phyloP scores from a whole-genome alignment of 352 stramenopile genomes.

The Pythium pyrilobum region DNA sequence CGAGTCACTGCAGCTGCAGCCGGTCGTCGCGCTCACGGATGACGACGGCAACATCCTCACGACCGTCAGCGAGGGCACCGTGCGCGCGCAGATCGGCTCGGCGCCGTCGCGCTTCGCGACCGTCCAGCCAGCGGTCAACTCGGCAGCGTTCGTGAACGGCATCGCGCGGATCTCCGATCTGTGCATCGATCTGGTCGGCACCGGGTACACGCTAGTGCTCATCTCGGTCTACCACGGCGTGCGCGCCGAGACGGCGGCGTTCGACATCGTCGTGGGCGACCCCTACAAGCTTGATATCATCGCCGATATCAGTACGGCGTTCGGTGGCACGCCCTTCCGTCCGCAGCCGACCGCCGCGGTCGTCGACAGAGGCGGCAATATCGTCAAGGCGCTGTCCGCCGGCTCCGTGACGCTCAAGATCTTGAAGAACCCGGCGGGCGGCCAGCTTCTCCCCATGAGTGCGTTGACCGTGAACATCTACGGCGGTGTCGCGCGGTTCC shows the following conservation, averaged over 20 bases:
- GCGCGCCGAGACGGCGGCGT: constrained; percentile 58
- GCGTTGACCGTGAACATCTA: constrained; percentile 52
- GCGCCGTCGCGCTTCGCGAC: constrained; percentile 49
- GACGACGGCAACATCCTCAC: constrained; percentile 75
- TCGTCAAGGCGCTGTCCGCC: constrained; percentile 35
- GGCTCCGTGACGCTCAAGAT: constrained; percentile 64
- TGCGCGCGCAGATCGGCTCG: constrained; percentile 47
- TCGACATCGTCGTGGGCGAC: constrained; percentile 65
- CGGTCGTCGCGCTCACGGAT: constrained; percentile 67
- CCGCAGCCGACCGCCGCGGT: constrained; percentile 72
- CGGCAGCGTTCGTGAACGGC: constrained; percentile 70
- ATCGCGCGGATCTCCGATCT: constrained; percentile 67
- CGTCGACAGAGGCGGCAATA: constrained; percentile 76
- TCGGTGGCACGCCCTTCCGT: constrained; percentile 65
- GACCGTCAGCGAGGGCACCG: constrained; percentile 41
- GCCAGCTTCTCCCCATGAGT: constrained; percentile 39
- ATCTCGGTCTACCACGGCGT: constrained; percentile 61
- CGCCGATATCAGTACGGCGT: constrained; percentile 74
- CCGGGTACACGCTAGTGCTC: constrained; percentile 67
- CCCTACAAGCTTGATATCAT: constrained; percentile 56
- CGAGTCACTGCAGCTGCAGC: constrained; percentile 52
- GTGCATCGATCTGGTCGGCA: constrained; percentile 57
- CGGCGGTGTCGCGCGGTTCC: constrained; percentile 50
- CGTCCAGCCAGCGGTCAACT: constrained; percentile 35
- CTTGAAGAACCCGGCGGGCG: constrained; percentile 50